A percentile compares a stretch with the other conserved stretches of the same genome.
Conservation (phyloP, 768 basidiomycete species). For the Termitomyces sp. region DNA sequence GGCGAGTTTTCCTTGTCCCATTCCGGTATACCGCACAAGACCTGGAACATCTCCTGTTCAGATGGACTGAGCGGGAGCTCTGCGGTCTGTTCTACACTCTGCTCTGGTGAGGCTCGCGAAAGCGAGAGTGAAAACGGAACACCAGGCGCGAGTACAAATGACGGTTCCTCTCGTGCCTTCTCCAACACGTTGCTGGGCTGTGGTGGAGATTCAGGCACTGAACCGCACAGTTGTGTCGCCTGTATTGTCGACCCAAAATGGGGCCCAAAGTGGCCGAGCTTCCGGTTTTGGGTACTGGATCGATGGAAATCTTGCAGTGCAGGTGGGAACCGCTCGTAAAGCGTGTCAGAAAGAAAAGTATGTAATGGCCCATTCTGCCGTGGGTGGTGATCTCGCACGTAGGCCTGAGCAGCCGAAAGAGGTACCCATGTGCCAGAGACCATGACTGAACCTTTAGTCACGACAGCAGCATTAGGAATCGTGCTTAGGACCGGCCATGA, state of each 20-base stretch:
- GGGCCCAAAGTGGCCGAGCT: conserved; percentile 59
- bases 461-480: conserved; percentile 42
- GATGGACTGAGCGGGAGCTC: conserved; percentile 60
- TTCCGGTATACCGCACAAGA: conserved; percentile 55
- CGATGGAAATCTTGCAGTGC: conserved; percentile 56
- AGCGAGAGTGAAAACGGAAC: conserved; percentile 11
- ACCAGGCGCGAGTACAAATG: not conserved
- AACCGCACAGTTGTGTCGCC: conserved; percentile 26
- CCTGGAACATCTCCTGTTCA: conserved; percentile 68
- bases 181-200: conserved; percentile 8
- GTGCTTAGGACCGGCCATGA: conserved; percentile 31
- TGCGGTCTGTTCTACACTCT: not conserved
- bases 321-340: conserved; percentile 59
- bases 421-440: conserved; percentile 70
- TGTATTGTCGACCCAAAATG: conserved; percentile 51
- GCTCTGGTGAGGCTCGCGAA: conserved; percentile 8
- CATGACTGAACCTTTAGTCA: conserved; percentile 46
- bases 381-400: conserved; percentile 45
- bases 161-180: conserved; percentile 2
- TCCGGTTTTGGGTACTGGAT: conserved; percentile 39
- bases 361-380: conserved; percentile 32
- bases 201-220: not conserved
- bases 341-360: conserved; percentile 56
- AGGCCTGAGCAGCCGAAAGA: conserved; percentile 47
- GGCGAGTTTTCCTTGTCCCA: conserved; percentile 38